Conservation (phyloP, 768 basidiomycete species). For the Pleurotus pulmonarius region DNA sequence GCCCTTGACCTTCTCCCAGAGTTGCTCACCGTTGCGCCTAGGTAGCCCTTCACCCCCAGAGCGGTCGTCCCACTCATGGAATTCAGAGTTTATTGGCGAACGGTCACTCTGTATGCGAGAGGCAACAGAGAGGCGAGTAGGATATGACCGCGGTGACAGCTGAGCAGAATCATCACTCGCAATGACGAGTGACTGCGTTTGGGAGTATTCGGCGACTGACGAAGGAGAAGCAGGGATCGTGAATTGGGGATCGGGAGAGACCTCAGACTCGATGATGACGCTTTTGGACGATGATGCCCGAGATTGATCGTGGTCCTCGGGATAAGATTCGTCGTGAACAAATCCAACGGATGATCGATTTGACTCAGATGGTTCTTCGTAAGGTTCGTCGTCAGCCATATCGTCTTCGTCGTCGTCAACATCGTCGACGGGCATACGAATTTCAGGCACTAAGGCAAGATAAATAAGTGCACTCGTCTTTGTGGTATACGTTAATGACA, state of each 20-base stretch:
- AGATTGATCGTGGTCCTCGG: constrained; percentile 38
- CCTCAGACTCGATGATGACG: constrained; percentile 61
- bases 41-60: constrained; percentile 36
- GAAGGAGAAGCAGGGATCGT: constrained; percentile 44
- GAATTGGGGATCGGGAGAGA: constrained; percentile 47
- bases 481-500: constrained; percentile 18
- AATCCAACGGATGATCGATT: constrained; percentile 48
- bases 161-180: constrained; percentile 40
- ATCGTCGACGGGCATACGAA: constrained; percentile 59
- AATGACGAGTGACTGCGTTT: constrained; percentile 32
- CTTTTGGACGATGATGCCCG: constrained; percentile 59
- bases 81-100: constrained; percentile 50
- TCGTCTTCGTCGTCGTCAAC: constrained; percentile 56
- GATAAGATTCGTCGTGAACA: constrained; percentile 33
- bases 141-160: constrained; percentile 50
- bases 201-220: constrained; percentile 41
- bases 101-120: constrained; percentile 59
- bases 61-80: constrained; percentile 47
- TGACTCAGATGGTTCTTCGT: constrained; percentile 51
- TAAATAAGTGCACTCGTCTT: constrained; percentile 7
- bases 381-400: constrained; percentile 40
- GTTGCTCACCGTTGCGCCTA: constrained; percentile 60
- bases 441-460: constrained; percentile 46
- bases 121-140: constrained; percentile 58
- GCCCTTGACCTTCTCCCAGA: constrained; percentile 71